Evolutionary conservation across 2,329 filamentous ascomycete genomes (phyloP), one percentile per base, ranked within the genome.

Genomic region (Uncinocarpus reesii): DNA sequence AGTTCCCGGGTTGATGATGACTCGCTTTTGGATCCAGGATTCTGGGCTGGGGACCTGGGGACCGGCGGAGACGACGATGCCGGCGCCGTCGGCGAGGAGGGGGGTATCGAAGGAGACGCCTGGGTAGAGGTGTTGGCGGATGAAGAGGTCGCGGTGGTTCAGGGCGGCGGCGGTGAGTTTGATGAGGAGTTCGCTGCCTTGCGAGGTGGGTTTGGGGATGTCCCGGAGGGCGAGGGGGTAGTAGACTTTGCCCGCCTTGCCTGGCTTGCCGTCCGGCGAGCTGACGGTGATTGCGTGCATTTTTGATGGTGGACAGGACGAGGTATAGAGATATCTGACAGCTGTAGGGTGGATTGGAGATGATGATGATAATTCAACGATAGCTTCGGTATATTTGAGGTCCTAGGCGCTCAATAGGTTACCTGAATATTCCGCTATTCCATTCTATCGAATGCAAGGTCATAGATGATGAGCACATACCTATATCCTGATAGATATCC

Each of bases 121-220:
- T 0, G 90, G 90, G 71, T 96, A 96, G 34, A 94, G 79, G 61
- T 89, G 83, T 65, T 92, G 88, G 47, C 90, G 85, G 67, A 94
- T 84, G 71, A 95, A 96, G 57, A 94, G 79, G 66, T 96, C 92
- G 58, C 89, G 84, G 71, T 96, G 92, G 72, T 96, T 96, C 43
- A 96, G 80, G 11, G 90, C 84, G 1, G 83, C 85, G 44, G 88
- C 85, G 29, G 78, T 76, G 60, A 96, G 72, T 59, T 79, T 80
- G 53, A 96, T 71, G 5, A 93, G 73, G 55, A 95, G 72, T 64
- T 95, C 76, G 53, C 73, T 73, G 13, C 77, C 76, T 21, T 78
- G 75, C 0, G 83, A 83, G 1, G 70, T 72, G 21, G 83, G 83
- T 53, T 75, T 73, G 48, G 81, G 75, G 13, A 83, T 67, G 28